phyloP scores from a whole-genome alignment of 805 yeast genomes.

The Groenewaldozyma tartarivorans region DNA sequence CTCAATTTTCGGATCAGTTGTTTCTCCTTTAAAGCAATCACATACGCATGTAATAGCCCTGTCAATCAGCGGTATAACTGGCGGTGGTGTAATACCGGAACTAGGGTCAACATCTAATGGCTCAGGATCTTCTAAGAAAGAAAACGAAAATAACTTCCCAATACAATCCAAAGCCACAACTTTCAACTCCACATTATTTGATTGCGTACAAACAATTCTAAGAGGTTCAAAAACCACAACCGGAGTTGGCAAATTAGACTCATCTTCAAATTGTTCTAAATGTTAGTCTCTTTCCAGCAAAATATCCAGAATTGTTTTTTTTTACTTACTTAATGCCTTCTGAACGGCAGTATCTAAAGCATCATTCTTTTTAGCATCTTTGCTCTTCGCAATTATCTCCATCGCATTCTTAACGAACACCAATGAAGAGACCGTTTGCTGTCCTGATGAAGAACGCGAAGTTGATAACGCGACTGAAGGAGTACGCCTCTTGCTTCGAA shows the following conservation, averaged over 20 bases:
- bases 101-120: constrained; percentile 25
- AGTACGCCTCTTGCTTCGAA: constrained; percentile 8
- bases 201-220: constrained; percentile 58
- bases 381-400: constrained; percentile 44
- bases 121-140: constrained; percentile 45
- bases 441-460: constrained; percentile 19
- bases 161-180: constrained; percentile 73
- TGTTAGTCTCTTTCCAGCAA: constrained; percentile 10
- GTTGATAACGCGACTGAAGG: constrained; percentile 22
- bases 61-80: constrained; percentile 55
- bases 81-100: constrained; percentile 42
- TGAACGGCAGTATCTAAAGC: constrained; percentile 28
- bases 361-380: constrained; percentile 47
- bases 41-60: constrained; percentile 78
- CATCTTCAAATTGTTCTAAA: constrained; percentile 21
- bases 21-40: constrained; percentile 83
- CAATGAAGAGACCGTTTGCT: constrained; percentile 26
- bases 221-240: constrained; percentile 67
- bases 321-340: constrained; percentile 25
- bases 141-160: constrained; percentile 81
- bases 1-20: constrained; percentile 82
- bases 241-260: constrained; percentile 33
- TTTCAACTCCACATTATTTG: constrained; percentile 53
- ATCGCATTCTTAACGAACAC: constrained; percentile 49
- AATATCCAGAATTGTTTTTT: constrained; percentile 6